Percentiles rank a stretch among this genome's conserved stretches.
Evolutionary conservation across 2,329 filamentous ascomycete genomes (phyloP).

Genomic region (Fusarium pilosicola): DNA sequence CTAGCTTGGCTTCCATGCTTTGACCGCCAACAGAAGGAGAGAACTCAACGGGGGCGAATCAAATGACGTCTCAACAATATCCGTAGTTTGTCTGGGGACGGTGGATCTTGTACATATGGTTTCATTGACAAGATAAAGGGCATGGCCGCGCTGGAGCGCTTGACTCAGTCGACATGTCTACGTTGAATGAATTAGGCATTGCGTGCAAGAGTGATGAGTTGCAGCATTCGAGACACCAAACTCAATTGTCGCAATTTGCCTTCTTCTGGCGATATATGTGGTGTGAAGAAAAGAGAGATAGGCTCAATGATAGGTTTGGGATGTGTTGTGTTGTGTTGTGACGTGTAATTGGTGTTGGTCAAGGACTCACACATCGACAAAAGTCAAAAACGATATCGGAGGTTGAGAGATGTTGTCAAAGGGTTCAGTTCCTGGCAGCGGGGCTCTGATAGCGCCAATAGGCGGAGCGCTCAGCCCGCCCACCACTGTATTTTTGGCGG

Average conservation of each 20-base stretch:
- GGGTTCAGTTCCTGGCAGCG: conserved; percentile 33
- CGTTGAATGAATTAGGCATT: background rate
- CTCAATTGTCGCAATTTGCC: background rate
- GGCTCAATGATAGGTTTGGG: background rate
- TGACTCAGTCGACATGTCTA: conserved; percentile 8
- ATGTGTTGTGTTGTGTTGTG: background rate
- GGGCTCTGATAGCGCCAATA: conserved; percentile 14
- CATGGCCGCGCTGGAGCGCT: background rate
- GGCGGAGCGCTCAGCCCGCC: conserved; percentile 29
- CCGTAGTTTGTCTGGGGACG: conserved; percentile 13
- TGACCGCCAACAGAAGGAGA: conserved; percentile 20
- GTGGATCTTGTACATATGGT: conserved; percentile 2
- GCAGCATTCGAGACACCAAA: background rate
- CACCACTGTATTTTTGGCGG: conserved; percentile 6
- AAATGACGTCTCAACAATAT: conserved; percentile 31
- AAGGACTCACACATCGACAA: background rate
- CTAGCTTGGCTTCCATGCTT: conserved; percentile 16
- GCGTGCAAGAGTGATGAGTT: background rate
- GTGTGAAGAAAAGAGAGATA: background rate
- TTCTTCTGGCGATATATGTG: background rate
- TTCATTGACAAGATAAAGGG: conserved; percentile 24
- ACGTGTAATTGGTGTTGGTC: conserved; percentile 34
- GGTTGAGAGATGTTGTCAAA: conserved; percentile 16
- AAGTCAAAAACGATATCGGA: conserved; percentile 37
- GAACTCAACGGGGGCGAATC: conserved; percentile 15